phyloP scores from a whole-genome alignment of 2,329 filamentous ascomycete species.

The Penicillium vulpinum region DNA sequence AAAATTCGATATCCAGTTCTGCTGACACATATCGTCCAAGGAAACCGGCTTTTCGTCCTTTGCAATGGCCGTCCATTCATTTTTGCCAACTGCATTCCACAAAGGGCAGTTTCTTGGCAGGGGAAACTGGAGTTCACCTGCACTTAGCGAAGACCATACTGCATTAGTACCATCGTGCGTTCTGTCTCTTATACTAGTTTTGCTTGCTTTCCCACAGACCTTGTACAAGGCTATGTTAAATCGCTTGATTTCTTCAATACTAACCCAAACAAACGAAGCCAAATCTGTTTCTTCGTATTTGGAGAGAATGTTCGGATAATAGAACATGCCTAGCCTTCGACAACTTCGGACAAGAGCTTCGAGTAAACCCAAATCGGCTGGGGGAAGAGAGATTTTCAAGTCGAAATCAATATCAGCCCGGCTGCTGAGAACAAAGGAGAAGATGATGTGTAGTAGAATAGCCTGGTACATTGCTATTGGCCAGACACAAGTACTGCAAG shows the following conservation, averaged over 20 bases:
- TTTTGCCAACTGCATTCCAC: constrained; percentile 13
- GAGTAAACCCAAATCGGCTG: constrained; percentile 18
- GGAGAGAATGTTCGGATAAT: constrained; percentile 30
- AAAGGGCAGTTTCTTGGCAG: constrained; percentile 14
- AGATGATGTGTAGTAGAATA: constrained; percentile 34
- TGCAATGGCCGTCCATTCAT: constrained; percentile 10
- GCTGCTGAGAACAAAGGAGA: constrained; percentile 18
- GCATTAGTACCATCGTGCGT: neutral
- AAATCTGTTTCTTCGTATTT: constrained; percentile 13
- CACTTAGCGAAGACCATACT: neutral
- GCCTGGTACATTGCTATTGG: constrained; percentile 37
- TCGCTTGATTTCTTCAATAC: constrained; percentile 33
- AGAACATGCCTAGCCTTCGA: constrained; percentile 29
- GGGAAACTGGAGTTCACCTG: constrained; percentile 23
- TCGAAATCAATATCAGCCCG: constrained; percentile 9
- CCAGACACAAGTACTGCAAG: constrained; percentile 19
- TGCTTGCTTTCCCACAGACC: constrained; percentile 14
- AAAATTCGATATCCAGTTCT: constrained; percentile 14
- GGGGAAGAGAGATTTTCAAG: constrained; percentile 11
- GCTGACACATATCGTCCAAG: constrained; percentile 1
- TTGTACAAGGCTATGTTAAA: constrained; percentile 32
- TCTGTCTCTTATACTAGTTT: neutral
- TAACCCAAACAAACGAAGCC: constrained; percentile 21
- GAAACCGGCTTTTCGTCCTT: neutral
- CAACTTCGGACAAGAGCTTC: constrained; percentile 28